These are phyloP conservation scores for Komagataella pseudopastoris DNA, from an alignment of 805 yeast species.

Conservation along the genomic window DNA sequence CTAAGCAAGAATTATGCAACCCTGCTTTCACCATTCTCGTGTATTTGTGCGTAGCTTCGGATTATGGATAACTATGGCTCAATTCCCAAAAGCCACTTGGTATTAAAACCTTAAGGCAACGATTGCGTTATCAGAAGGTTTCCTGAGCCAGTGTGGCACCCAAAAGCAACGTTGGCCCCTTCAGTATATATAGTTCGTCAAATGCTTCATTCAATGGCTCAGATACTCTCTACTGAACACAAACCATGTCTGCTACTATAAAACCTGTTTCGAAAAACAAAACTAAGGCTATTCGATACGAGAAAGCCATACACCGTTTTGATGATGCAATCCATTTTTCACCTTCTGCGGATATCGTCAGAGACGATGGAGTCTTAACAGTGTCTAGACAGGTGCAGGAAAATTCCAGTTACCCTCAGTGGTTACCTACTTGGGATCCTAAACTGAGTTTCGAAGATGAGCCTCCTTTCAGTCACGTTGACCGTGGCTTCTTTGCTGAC, in stretches of 20 bases:
- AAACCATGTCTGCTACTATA: neutral
- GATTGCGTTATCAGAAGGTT: neutral
- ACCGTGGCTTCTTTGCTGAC: slow-evolving; percentile 53
- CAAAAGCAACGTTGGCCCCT: neutral
- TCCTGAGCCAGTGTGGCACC: neutral
- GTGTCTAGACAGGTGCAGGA: neutral
- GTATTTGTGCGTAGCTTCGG: too few relatives aligned
- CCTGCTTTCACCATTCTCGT: neutral
- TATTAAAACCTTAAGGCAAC: neutral
- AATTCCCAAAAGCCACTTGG: neutral
- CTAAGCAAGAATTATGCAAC: neutral
- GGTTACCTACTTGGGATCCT: slow-evolving; percentile 19
- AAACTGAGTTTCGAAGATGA: slow-evolving; percentile 3
- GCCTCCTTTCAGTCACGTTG: slow-evolving; percentile 38
- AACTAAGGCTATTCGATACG: neutral
- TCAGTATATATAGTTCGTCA: neutral
- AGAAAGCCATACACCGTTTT: neutral
- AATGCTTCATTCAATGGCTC: neutral
- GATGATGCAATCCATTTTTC: neutral
- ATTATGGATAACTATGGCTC: neutral
- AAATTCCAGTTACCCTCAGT: slow-evolving; percentile 13
- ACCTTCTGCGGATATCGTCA: neutral
- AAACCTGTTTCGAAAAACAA: neutral
- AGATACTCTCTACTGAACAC: neutral
- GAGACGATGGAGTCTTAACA: neutral